A percentile compares a stretch with the other conserved stretches of the same genome.
phyloP scores from a whole-genome alignment of 306 rosid species.

The Ziziphus jujuba region DNA sequence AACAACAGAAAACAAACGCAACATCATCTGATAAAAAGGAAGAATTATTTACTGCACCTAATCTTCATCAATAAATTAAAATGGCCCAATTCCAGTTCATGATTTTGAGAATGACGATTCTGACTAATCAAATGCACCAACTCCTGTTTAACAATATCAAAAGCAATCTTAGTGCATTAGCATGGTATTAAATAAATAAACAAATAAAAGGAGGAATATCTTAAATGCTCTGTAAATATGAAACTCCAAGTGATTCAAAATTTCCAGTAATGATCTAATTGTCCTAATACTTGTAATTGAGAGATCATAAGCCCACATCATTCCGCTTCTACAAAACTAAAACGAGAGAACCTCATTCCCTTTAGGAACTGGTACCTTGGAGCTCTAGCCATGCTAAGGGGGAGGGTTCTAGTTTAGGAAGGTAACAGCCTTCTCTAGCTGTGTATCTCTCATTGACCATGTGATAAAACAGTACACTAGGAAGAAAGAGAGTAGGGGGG shows the following conservation, averaged over 20 bases:
- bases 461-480: background rate
- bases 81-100: conserved; percentile 43
- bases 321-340: no score
- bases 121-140: conserved; percentile 41
- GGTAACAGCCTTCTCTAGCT: background rate
- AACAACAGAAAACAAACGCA: conserved; percentile 17
- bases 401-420: background rate
- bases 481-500: background rate
- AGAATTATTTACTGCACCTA: conserved; percentile 47
- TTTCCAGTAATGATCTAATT: conserved; percentile 12
- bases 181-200: conserved; percentile 21
- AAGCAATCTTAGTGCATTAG: conserved; percentile 24
- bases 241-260: conserved; percentile 22
- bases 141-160: conserved; percentile 54
- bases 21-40: background rate
- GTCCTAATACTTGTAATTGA: conserved; percentile 1
- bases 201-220: conserved; percentile 1
- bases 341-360: background rate
- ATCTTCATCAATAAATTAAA: conserved; percentile 65
- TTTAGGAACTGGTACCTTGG: background rate
- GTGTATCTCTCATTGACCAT: background rate
- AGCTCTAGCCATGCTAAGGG: background rate
- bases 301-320: conserved; percentile 7
- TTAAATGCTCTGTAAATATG: conserved; percentile 6
- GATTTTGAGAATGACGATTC: conserved; percentile 38